phyloP scores from a whole-genome alignment of 2,329 filamentous ascomycete species.

The Fusarium proliferatum region DNA sequence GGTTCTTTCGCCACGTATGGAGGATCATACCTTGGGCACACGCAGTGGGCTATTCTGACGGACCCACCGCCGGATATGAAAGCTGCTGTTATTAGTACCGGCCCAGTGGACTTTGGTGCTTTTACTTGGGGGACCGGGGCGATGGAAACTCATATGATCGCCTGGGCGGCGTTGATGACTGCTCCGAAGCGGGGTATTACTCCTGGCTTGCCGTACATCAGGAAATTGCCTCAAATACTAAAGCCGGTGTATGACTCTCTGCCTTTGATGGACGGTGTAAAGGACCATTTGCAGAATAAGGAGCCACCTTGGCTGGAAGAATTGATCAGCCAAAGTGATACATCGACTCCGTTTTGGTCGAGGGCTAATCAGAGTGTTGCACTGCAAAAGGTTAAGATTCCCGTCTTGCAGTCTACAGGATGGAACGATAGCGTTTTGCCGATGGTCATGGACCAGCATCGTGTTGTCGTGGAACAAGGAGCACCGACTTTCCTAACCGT shows the following conservation, averaged over 20 bases:
- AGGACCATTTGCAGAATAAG: background rate
- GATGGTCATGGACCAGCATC: background rate
- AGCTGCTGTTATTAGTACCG: background rate
- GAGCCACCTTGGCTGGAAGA: background rate
- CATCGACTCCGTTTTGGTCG: background rate
- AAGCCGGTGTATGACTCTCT: background rate
- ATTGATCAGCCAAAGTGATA: background rate
- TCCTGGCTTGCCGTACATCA: background rate
- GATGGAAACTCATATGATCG: background rate
- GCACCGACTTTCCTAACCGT: background rate
- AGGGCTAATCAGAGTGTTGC: background rate
- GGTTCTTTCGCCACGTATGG: background rate
- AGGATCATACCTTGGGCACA: background rate
- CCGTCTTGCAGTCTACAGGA: background rate
- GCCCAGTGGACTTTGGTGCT: background rate
- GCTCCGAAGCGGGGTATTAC: background rate
- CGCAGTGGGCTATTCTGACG: background rate
- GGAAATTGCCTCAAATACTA: fast-evolving
- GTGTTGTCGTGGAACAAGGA: background rate
- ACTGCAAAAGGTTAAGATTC: background rate
- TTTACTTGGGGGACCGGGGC: background rate
- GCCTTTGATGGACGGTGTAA: background rate
- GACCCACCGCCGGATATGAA: background rate
- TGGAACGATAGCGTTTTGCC: background rate
- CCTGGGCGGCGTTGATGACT: background rate